These are phyloP conservation scores for Fusarium citri DNA, from an alignment of 2,329 filamentous ascomycete species.

Conservation along the genomic window DNA sequence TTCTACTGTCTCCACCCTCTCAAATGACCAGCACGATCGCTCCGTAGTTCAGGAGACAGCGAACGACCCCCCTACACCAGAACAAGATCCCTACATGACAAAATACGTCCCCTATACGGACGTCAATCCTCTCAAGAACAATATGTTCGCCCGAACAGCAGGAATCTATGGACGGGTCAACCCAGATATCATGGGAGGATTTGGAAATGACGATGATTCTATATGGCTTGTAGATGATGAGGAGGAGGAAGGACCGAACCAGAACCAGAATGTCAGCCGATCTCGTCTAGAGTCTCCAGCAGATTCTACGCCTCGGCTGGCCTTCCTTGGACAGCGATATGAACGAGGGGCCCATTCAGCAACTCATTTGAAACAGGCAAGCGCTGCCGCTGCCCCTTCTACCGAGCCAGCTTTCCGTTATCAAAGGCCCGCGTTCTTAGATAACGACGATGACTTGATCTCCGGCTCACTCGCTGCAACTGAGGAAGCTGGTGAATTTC, in stretches of 20 bases:
- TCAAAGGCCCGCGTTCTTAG: conserved; percentile 36
- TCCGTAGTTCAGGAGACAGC: neutral
- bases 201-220: conserved; percentile 48
- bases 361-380: conserved; percentile 18
- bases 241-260: conserved; percentile 44
- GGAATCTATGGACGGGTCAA: conserved; percentile 49
- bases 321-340: neutral
- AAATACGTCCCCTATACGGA: conserved; percentile 44
- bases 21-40: conserved; percentile 1
- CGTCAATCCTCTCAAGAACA: conserved; percentile 41
- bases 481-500: conserved; percentile 49
- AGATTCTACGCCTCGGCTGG: neutral
- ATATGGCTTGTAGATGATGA: conserved; percentile 49
- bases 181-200: conserved; percentile 48
- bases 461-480: conserved; percentile 11
- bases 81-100: conserved; percentile 16
- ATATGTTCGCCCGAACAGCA: conserved; percentile 44
- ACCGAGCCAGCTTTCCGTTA: conserved; percentile 33
- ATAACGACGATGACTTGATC: conserved; percentile 37
- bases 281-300: neutral
- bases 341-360: neutral
- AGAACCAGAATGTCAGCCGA: conserved; percentile 14
- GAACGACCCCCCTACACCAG: neutral
- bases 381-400: conserved; percentile 18
- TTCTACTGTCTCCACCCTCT: conserved; percentile 4